Conservation (phyloP, 768 basidiomycete genomes). For the Brasilioporus rufonigricans region DNA sequence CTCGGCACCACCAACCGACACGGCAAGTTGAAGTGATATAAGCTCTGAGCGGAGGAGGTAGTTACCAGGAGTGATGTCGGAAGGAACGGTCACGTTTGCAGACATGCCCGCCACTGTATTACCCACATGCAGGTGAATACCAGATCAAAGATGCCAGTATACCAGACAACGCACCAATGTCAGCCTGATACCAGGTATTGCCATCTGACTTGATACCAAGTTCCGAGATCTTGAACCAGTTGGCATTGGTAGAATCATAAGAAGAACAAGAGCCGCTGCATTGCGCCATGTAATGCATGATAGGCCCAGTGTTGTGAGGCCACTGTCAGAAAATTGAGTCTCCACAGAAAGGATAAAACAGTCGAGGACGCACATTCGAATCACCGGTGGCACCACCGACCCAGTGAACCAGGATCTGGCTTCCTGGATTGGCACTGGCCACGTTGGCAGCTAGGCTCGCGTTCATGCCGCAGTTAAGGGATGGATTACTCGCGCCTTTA, state of each 20-base stretch:
- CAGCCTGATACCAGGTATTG: slow-evolving; percentile 47
- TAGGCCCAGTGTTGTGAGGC: slow-evolving; percentile 61
- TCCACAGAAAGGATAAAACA: not conserved
- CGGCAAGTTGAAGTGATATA: slow-evolving; percentile 71
- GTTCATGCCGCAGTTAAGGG: slow-evolving; percentile 57
- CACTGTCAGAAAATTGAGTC: slow-evolving; percentile 30
- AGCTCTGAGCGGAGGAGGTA: slow-evolving; percentile 80
- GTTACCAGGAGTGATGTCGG: slow-evolving; percentile 57
- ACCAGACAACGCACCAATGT: slow-evolving; percentile 41
- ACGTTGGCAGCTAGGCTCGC: slow-evolving; percentile 48
- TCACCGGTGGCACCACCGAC: slow-evolving; percentile 38
- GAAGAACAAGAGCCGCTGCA: slow-evolving; percentile 57
- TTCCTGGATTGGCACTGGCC: slow-evolving; percentile 61
- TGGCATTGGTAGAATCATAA: slow-evolving; percentile 54
- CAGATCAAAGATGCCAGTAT: not conserved
- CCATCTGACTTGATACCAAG: slow-evolving; percentile 38
- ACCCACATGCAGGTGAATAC: not conserved
- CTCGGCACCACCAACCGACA: slow-evolving; percentile 50
- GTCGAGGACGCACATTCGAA: slow-evolving; percentile 29
- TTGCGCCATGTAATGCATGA: slow-evolving; percentile 71
- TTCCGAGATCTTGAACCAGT: slow-evolving; percentile 75
- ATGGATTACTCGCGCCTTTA: slow-evolving; percentile 56
- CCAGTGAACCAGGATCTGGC: slow-evolving; percentile 54
- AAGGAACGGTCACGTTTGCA: slow-evolving; percentile 45
- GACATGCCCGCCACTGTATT: slow-evolving; percentile 35